Base-by-base conservation (phyloP, 495 filamentous ascomycete species). In the Xylaria bambusicola region DNA sequence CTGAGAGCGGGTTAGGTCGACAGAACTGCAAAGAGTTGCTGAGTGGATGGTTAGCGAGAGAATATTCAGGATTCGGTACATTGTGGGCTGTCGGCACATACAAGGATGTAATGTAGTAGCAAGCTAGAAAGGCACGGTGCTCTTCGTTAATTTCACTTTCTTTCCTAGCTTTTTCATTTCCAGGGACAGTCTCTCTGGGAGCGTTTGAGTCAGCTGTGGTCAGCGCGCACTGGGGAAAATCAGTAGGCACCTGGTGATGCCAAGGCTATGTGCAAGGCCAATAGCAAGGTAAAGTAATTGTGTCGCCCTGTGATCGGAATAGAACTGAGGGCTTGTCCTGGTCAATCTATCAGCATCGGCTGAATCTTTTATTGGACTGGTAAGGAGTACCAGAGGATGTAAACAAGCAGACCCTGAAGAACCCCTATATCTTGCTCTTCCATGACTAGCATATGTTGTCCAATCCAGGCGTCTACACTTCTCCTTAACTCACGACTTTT, bases 221-320 rank as follows among this genome's bases (percentile, higher is more conserved):
- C 38, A 46, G 17, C n/a, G 36, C 9, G 23, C 8, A n/a, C 7
- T 41, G 12, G 12, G 0, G 10, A 12, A 26, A 52, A 26, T 10
- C 26, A 5, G n/a, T n/a, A n/a, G n/a, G n/a, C 52, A 52, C 48
- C 60, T 50, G 15, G 66, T 72, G 4, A 71, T 63, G n/a, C 65
- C 69, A 23, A 73, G 66, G 29, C 64, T 73, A n/a, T 73, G 71
- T 17, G 69, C 71, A 31, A 70, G 68, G 31, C 67, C 71, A 49
- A 72, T 55, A 2, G 71, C 67, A 9, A 73, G 61, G 31, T 71
- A 65, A 1, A 61, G 67, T 3, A 73, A 36, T 27, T 64, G 67
- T 9, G 71, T 73, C 18, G 60, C 54, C 54, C 61, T 62, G 31
- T 56, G 45, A 33, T 73, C 71, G 7, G 63, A 62, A 47, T 67